Base-by-base conservation (phyloP, 1,284 basidiomycete genomes). In the Phylloporus sp. region DNA sequence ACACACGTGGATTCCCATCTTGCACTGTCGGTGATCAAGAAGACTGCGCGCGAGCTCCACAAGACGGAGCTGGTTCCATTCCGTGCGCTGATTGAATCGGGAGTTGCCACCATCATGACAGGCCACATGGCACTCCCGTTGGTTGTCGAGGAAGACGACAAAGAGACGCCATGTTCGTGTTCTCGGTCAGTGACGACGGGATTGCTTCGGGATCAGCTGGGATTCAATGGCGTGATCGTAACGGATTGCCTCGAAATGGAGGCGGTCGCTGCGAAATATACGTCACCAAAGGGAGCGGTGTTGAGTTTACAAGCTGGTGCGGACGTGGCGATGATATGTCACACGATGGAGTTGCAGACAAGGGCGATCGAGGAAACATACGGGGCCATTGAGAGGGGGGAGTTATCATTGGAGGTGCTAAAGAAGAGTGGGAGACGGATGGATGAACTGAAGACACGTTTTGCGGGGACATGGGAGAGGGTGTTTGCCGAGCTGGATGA, bases 191-290 rank as follows among this genome's bases (percentile, higher is more conserved):
- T 89, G 51, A 86, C 84, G 42, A 86, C 80, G 1, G 81, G 75
- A n/a, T 70, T 91, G 17, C 76, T 90, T 24, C 79, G 86, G 34
- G 71, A 73, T 1, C 75, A 81, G 37, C 66, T 90, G 65, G 78
- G 78, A 5, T 90, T 82, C 73, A 51, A 76, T 3, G 86, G 87
- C 2, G 81, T 90, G 29, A 74, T 88, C 22, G 87, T 89, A 29
- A 89, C 88, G 1, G 88, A 90, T 71, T 90, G 88, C 68, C 76
- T 90, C 24, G 88, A 89, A 76, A 91, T 91, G 89, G 85, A 86
- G 55, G 88, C 90, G 20, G 83, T 91, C 22, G 81, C 84, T 0
- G 78, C 80, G 37, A 82, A 80, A 15, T 84, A 83, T 64, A 86
- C 85, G 20, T 75, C 83, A 4, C 80, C 83, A 56, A 80, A 78